Evolutionary conservation across 345 rosid genomes (phyloP), one percentile per base, ranked within the genome.

Genomic region (Moricandia arvensis): DNA sequence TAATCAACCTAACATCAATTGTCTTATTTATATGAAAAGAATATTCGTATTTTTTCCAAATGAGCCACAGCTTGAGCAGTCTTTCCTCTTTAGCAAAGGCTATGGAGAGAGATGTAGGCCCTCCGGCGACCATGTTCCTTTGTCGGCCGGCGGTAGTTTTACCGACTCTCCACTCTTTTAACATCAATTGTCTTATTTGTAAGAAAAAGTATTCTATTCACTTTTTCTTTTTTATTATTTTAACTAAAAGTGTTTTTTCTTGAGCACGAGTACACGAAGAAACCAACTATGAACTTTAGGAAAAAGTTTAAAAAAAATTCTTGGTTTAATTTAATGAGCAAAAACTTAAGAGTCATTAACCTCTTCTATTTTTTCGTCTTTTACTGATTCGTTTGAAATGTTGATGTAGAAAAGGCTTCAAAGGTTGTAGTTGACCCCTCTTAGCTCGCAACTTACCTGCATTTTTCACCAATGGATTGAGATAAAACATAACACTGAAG

Each of bases 141-240:
- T 81, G 86, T 86, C 90, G 83, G 90, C 87, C 88, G 86, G 86
- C 86, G 72, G 82, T 85, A 87, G 77, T 80, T 80, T 76, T 59
- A 86, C 87, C 86, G 85, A 86, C 82, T 73, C 76, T 77, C 76
- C 72, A 71, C 75, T 77, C 71, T 51, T 6, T 11, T n/a, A n/a
- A n/a, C n/a, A n/a, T n/a, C n/a, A n/a, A n/a, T n/a, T n/a, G n/a
- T n/a, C n/a, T n/a, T n/a, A n/a, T n/a, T n/a, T n/a, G n/a, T n/a
- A n/a, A n/a, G n/a, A n/a, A n/a, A n/a, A n/a, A n/a, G n/a, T n/a
- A n/a, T n/a, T n/a, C n/a, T n/a, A n/a, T n/a, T n/a, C 8, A 17
- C 35, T 57, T 5, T 55, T 65, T 43, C 43, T 8, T 54, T 77
- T 70, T 62, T 59, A 15, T 15, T 47, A 71, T 27, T 71, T 59